Evolutionary conservation across 805 yeast genomes (phyloP).

Genomic region (Candida chilensis): DNA sequence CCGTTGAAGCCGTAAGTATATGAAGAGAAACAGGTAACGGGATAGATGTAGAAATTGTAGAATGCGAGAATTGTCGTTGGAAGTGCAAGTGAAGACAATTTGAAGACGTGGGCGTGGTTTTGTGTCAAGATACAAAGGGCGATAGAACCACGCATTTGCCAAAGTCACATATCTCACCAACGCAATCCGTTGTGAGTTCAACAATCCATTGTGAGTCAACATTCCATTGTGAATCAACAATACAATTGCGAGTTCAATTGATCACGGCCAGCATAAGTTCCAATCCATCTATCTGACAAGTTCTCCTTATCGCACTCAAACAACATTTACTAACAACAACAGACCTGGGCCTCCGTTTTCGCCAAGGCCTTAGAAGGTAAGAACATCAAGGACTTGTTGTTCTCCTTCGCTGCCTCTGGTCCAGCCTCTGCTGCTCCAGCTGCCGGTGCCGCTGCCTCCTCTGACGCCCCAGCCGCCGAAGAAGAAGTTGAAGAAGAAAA

Average conservation of each 20-base stretch:
- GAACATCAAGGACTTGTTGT: slow-evolving; percentile 72
- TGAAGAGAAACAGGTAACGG: neutral
- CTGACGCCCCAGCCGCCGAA: slow-evolving; percentile 50
- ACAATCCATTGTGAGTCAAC: no score
- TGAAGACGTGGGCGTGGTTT: neutral
- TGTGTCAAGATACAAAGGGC: neutral
- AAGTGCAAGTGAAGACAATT: no score
- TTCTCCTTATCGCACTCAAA: no score
- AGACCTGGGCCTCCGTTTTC: slow-evolving; percentile 81
- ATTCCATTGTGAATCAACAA: no score
- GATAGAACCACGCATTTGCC: no score
- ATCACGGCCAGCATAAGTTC: no score
- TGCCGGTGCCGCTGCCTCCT: slow-evolving; percentile 36
- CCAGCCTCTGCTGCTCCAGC: slow-evolving; percentile 36
- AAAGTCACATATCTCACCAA: no score
- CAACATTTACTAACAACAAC: slow-evolving; percentile 3
- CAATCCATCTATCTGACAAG: no score
- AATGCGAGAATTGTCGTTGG: no score
- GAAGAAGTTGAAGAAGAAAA: slow-evolving; percentile 45
- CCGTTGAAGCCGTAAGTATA: slow-evolving; percentile 49
- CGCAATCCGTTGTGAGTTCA: no score
- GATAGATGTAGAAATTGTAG: no score
- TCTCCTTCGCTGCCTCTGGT: slow-evolving; percentile 39
- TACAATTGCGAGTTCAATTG: neutral
- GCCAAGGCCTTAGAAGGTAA: slow-evolving; percentile 84